Conservation (phyloP, 2,329 filamentous ascomycete species). For the Shiraia bambusicola region DNA sequence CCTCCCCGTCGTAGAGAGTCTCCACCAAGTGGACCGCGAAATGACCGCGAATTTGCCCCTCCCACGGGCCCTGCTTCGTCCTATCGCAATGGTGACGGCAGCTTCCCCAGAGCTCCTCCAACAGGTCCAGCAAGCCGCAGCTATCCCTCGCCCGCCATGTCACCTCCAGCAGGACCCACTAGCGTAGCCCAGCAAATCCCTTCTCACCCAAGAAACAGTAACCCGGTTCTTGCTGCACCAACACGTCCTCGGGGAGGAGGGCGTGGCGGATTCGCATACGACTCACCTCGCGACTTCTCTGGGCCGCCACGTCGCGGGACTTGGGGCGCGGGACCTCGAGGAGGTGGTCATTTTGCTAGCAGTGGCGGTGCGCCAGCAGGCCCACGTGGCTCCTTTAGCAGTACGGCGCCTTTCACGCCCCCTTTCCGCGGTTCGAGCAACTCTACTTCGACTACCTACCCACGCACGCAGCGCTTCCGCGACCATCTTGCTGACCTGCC, state of each 20-base stretch:
- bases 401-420: conserved; percentile 34
- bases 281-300: conserved; percentile 39
- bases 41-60: conserved; percentile 41
- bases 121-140: conserved; percentile 42
- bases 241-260: conserved; percentile 45
- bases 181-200: conserved; percentile 35
- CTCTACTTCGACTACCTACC: conserved; percentile 49
- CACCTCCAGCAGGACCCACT: conserved; percentile 44
- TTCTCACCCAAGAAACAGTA: conserved; percentile 36
- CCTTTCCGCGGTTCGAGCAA: conserved; percentile 47
- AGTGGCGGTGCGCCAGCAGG: conserved; percentile 37
- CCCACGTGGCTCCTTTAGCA: conserved; percentile 33
- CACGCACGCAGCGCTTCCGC: conserved; percentile 51
- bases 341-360: conserved; percentile 24
- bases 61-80: conserved; percentile 41
- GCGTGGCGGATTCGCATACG: conserved; percentile 45
- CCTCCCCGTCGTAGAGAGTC: conserved; percentile 43
- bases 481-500: conserved; percentile 48
- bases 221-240: conserved; percentile 44
- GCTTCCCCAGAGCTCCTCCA: conserved; percentile 41
- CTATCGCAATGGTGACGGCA: conserved; percentile 41
- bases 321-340: conserved; percentile 36
- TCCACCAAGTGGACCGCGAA: conserved; percentile 40
- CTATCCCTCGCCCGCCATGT: conserved; percentile 42
- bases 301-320: conserved; percentile 40